These are phyloP conservation scores for Penicillium argentinense DNA, from an alignment of 495 filamentous ascomycete species.

Conservation along the genomic window DNA sequence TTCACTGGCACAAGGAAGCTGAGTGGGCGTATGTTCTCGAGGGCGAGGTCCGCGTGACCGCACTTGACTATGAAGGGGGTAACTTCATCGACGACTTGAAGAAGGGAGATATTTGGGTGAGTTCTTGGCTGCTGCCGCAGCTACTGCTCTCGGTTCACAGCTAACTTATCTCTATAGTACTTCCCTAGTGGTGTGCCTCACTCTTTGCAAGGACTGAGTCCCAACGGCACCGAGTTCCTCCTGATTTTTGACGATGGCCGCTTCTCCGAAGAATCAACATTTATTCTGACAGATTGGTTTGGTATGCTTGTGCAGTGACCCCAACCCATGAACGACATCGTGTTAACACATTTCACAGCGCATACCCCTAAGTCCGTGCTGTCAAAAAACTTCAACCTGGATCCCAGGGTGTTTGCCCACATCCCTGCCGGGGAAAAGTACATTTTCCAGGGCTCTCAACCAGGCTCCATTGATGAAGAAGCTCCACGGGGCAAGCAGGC, in stretches of 20 bases:
- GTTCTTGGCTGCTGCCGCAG: background rate
- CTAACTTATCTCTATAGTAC: slow-evolving; percentile 40
- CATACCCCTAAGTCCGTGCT: slow-evolving; percentile 64
- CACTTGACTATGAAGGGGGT: slow-evolving; percentile 65
- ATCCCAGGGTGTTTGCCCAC: slow-evolving; percentile 56
- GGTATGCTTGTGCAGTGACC: slow-evolving; percentile 31
- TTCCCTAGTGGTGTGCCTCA: slow-evolving; percentile 72
- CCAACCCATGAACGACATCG: background rate
- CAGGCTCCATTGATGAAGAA: slow-evolving; percentile 49
- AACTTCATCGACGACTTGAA: slow-evolving; percentile 70
- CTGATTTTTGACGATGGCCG: slow-evolving; percentile 67
- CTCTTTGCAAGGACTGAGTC: slow-evolving; percentile 63
- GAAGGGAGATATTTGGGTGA: slow-evolving; percentile 61
- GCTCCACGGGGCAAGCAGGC: slow-evolving; percentile 42
- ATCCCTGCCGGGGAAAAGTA: slow-evolving; percentile 62
- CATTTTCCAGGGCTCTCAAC: slow-evolving; percentile 64
- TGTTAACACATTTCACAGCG: slow-evolving; percentile 28
- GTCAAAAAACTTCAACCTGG: slow-evolving; percentile 63
- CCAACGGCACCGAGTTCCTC: slow-evolving; percentile 69
- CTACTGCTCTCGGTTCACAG: background rate
- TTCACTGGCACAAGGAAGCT: slow-evolving; percentile 73
- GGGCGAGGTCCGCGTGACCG: slow-evolving; percentile 49
- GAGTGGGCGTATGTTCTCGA: slow-evolving; percentile 69
- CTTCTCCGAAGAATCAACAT: slow-evolving; percentile 72
- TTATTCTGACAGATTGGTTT: slow-evolving; percentile 66